Evolutionary conservation across 768 basidiomycete species (phyloP).

Genomic region (Porpolomopsis calyptriformis): DNA sequence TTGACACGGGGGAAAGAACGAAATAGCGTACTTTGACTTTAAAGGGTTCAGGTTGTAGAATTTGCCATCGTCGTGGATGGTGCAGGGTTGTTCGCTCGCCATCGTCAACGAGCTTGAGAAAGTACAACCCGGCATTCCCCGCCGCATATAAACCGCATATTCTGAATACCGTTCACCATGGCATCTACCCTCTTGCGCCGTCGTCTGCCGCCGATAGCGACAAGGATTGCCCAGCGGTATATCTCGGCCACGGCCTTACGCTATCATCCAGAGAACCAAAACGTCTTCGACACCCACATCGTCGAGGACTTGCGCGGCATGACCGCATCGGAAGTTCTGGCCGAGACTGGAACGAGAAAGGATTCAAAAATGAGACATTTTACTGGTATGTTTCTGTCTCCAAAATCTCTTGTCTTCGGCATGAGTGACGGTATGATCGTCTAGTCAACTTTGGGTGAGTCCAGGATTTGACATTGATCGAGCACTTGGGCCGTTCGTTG

Average conservation of each 20-base stretch:
- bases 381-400: conserved; percentile 49
- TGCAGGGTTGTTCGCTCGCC: conserved; percentile 45
- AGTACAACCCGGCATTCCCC: background rate
- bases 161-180: conserved; percentile 38
- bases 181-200: conserved; percentile 52
- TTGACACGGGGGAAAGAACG: conserved; percentile 3
- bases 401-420: background rate
- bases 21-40: conserved; percentile 37
- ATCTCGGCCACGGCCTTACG: background rate
- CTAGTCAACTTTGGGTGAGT: conserved; percentile 91
- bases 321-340: conserved; percentile 68
- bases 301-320: conserved; percentile 82
- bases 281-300: conserved; percentile 53
- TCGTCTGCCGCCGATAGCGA: conserved; percentile 20
- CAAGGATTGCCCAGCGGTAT: conserved; percentile 17
- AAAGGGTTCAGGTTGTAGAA: conserved; percentile 62
- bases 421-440: background rate
- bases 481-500: no score
- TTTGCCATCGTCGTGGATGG: conserved; percentile 41
- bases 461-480: background rate
- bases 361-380: conserved; percentile 88
- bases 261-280: conserved; percentile 23
- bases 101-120: background rate
- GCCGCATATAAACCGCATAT: no score
- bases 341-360: conserved; percentile 57